Evolutionary conservation across 31 red algal genomes (phyloP), one percentile per base, ranked within the genome.

Genomic region (Odonthalia washingtoniensis): DNA sequence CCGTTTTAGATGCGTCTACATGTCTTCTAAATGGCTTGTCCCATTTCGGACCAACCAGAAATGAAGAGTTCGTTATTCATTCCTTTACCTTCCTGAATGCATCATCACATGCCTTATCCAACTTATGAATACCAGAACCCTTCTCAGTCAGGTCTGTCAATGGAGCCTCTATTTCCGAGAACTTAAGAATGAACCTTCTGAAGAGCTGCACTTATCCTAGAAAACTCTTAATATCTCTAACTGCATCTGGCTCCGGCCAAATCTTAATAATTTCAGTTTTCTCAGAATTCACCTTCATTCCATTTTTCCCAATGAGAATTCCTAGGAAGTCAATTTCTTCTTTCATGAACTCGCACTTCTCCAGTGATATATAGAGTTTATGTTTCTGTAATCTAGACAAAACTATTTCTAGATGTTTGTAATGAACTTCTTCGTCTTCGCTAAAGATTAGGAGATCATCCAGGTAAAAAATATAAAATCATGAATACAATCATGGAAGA

Each of bases 401-500:
- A 70, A 70, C 66, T 6, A 70, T 6, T 6, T 26, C 14, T 18
- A 70, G 9, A 70, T 70, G 16, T 26, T 70, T 12, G 14, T 6
- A 12, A 70, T 70, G 66, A 6, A 18, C 66, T 26, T 70, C 66
- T 70, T 26, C 28, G 16, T 6, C 27, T 18, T 70, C 28, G 27
- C 66, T 70, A 36, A 18, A 70, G 9, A 70, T 70, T 30, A 70
- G 27, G 66, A 70, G 9, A 70, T 70, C 66, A 26, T 12, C 9
- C n/a, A 70, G 9, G 33, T 70, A 70, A 6, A 70, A 28, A 70
- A 70, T 12, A 28, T 18, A 70, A 26, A 70, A 70, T 26, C 66
- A 36, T 70, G 16, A 70, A 21, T 70, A 36, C 66, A 70, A 70
- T 70, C 66, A 26, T 70, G 52, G 52, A 70, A 70, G 28, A 70